phyloP scores from a whole-genome alignment of 1,284 basidiomycete species.

The Fomitopsis betulina region DNA sequence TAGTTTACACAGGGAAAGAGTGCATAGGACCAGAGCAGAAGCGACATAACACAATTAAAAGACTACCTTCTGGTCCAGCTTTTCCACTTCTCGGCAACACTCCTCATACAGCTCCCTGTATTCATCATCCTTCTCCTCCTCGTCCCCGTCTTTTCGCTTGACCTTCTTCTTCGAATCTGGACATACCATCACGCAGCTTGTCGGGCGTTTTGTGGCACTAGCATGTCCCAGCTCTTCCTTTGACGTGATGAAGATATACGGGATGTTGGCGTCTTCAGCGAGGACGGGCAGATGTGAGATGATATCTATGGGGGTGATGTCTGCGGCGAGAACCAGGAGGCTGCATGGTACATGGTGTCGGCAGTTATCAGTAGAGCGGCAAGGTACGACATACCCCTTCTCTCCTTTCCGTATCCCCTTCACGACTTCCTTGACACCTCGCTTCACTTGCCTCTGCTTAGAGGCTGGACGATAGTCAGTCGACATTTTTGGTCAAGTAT shows the following conservation, averaged over 20 bases:
- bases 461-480: slow-evolving; percentile 53
- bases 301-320: slow-evolving; percentile 98
- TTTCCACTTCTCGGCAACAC: slow-evolving; percentile 80
- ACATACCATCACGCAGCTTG: slow-evolving; percentile 95
- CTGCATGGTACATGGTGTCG: slow-evolving; percentile 32
- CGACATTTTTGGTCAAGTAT: not conserved
- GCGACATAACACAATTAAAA: slow-evolving; percentile 37
- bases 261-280: slow-evolving; percentile 92
- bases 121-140: slow-evolving; percentile 71
- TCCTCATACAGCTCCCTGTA: slow-evolving; percentile 84
- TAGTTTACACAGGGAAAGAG: slow-evolving; percentile 4
- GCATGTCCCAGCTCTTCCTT: slow-evolving; percentile 96
- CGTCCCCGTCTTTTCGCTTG: slow-evolving; percentile 61
- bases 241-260: slow-evolving; percentile 85
- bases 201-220: slow-evolving; percentile 96
- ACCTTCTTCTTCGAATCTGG: slow-evolving; percentile 71
- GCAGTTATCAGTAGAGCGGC: not conserved
- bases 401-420: slow-evolving; percentile 95
- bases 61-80: slow-evolving; percentile 68
- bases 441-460: slow-evolving; percentile 88
- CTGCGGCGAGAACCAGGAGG: slow-evolving; percentile 89
- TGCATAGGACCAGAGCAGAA: slow-evolving; percentile 3
- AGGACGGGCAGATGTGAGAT: slow-evolving; percentile 95
- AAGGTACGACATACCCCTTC: slow-evolving; percentile 66
- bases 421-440: slow-evolving; percentile 95